Percentiles rank a stretch among this genome's conserved stretches.
Conservation (phyloP, 2,329 filamentous ascomycete species). For the Pseudogymnoascus sp. region DNA sequence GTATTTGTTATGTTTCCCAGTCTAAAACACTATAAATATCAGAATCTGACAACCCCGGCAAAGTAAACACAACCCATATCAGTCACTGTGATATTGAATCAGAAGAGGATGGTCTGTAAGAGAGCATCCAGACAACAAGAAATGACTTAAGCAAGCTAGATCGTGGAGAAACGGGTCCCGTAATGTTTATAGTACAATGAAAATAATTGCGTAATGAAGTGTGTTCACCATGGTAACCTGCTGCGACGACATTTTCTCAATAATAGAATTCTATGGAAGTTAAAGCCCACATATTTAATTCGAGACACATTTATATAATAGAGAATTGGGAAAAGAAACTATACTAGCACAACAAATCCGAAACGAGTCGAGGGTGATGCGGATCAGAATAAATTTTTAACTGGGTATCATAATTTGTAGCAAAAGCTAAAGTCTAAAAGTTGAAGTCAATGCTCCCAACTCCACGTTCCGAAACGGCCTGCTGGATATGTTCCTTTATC, state of each 20-base stretch:
- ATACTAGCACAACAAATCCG: not conserved
- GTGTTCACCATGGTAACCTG: not conserved
- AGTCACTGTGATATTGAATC: not conserved
- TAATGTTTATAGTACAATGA: not conserved
- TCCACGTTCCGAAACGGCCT: conserved; percentile 48
- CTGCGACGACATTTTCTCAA: not conserved
- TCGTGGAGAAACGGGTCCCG: not conserved
- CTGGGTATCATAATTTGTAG: not conserved
- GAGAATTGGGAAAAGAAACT: not conserved
- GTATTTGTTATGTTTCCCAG: not conserved
- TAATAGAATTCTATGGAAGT: not conserved
- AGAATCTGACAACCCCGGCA: not conserved
- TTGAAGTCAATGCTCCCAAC: conserved; percentile 46
- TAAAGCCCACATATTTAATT: not conserved
- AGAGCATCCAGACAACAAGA: not conserved
- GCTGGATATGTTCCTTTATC: conserved; percentile 45
- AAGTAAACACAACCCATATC: not conserved
- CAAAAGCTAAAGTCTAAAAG: not conserved
- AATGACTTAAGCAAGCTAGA: not conserved
- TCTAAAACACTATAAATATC: not conserved
- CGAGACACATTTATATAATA: no score
- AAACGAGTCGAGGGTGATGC: not conserved
- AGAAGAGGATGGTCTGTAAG: not conserved
- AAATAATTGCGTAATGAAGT: not conserved
- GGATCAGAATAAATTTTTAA: not conserved